Conservation (phyloP, 805 yeast genomes). For the Lachancea meyersii region DNA sequence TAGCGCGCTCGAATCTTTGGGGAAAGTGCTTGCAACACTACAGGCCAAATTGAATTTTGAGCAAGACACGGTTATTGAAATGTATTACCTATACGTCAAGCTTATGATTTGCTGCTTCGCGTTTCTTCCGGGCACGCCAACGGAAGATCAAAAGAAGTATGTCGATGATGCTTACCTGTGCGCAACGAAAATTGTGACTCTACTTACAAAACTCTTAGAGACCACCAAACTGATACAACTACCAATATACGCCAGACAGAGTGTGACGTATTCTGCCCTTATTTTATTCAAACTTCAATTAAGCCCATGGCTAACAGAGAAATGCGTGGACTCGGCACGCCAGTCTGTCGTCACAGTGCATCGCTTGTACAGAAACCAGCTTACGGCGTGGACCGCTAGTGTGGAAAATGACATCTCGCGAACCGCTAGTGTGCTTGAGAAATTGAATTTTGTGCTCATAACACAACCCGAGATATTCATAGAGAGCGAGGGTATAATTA, state of each 20-base stretch:
- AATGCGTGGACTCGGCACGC: slow-evolving; percentile 79
- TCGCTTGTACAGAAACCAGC: slow-evolving; percentile 75
- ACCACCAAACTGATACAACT: slow-evolving; percentile 67
- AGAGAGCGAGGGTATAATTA: slow-evolving; percentile 66
- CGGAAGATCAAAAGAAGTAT: slow-evolving; percentile 78
- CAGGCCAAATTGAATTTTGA: slow-evolving; percentile 61
- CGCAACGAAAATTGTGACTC: slow-evolving; percentile 75
- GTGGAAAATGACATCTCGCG: slow-evolving; percentile 86
- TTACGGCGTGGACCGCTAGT: slow-evolving; percentile 80
- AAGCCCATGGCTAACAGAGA: slow-evolving; percentile 59
- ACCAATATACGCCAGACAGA: slow-evolving; percentile 81
- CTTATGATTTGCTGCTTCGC: slow-evolving; percentile 84
- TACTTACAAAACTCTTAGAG: slow-evolving; percentile 65
- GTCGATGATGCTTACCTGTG: slow-evolving; percentile 74
- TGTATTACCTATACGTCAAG: slow-evolving; percentile 70
- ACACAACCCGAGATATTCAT: slow-evolving; percentile 81
- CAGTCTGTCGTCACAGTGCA: slow-evolving; percentile 93
- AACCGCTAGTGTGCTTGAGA: slow-evolving; percentile 85
- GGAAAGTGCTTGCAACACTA: slow-evolving; percentile 68
- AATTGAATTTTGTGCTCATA: slow-evolving; percentile 76
- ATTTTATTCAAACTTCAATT: slow-evolving; percentile 74
- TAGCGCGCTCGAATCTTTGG: slow-evolving; percentile 68
- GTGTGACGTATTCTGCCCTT: slow-evolving; percentile 75
- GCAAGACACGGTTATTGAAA: slow-evolving; percentile 61
- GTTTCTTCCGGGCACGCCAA: slow-evolving; percentile 82